Percentiles rank a stretch among this genome's conserved stretches.
Conservation (phyloP, 2,329 filamentous ascomycete species). For the Tolypocladium amazonense region DNA sequence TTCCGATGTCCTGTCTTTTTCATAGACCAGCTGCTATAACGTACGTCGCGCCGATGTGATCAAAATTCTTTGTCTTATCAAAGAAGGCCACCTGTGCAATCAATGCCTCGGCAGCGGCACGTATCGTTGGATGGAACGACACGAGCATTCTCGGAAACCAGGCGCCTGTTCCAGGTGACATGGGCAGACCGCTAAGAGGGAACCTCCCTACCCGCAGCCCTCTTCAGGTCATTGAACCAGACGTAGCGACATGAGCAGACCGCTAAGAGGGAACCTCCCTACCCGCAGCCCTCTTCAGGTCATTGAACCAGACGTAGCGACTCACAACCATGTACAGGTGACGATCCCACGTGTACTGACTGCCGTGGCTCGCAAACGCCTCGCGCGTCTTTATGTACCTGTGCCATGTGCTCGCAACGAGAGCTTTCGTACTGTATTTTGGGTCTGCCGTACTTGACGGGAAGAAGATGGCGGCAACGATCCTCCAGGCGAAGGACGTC, state of each 20-base stretch:
- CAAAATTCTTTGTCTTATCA: too few species aligned
- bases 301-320: slow-evolving; percentile 30
- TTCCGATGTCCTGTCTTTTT: too few species aligned
- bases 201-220: slow-evolving; percentile 1
- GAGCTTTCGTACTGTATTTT: slow-evolving; percentile 14
- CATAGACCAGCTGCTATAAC: too few species aligned
- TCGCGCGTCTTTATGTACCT: slow-evolving; percentile 22
- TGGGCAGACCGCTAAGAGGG: not conserved
- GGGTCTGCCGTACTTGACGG: slow-evolving; percentile 6
- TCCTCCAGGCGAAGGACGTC: slow-evolving; percentile 19
- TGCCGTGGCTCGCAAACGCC: slow-evolving; percentile 25
- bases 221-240: slow-evolving; percentile 24
- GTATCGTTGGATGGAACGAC: too few species aligned
- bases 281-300: slow-evolving; percentile 7
- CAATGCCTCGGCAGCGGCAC: too few species aligned
- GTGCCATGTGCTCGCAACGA: slow-evolving; percentile 24
- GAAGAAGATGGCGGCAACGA: slow-evolving; percentile 8
- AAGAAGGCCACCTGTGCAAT: not conserved
- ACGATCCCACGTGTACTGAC: slow-evolving; percentile 29
- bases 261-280: not conserved
- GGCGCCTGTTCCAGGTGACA: not conserved
- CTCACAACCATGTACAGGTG: slow-evolving; percentile 26
- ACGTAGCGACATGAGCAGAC: slow-evolving; percentile 7
- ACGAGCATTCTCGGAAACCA: not conserved
- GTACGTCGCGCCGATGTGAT: too few species aligned